Evolutionary conservation across 1,284 basidiomycete species (phyloP).

Genomic region (Cryptococcus wingfieldii): DNA sequence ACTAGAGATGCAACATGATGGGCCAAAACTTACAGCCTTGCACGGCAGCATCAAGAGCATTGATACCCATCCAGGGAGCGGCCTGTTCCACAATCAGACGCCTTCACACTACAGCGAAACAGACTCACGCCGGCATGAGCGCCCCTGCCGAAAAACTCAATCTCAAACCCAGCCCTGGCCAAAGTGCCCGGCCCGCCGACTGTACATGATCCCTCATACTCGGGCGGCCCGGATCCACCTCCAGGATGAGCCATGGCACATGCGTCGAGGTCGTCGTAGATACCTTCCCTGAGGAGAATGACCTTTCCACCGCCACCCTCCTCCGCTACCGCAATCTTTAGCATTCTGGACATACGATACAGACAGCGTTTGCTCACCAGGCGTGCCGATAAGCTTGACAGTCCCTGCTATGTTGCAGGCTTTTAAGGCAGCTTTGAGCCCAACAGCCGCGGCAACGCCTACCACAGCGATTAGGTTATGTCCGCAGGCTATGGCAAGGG

Average conservation of each 20-base stretch:
- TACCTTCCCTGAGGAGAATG: constrained; percentile 66
- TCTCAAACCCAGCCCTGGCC: constrained; percentile 22
- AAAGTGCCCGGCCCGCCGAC: constrained; percentile 23
- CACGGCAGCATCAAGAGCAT: constrained; percentile 53
- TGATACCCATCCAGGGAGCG: constrained; percentile 51
- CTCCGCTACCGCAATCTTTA: constrained; percentile 59
- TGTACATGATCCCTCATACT: constrained; percentile 17
- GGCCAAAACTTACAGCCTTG: constrained; percentile 20
- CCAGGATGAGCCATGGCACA: constrained; percentile 30
- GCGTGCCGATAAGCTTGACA: constrained; percentile 41
- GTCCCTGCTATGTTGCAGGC: constrained; percentile 34
- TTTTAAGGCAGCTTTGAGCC: constrained; percentile 38
- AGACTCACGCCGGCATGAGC: constrained; percentile 31
- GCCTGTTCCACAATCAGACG: constrained; percentile 6
- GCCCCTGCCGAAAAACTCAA: constrained; percentile 27
- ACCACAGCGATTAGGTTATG: constrained; percentile 49
- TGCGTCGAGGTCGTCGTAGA: constrained; percentile 56
- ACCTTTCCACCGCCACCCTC: constrained; percentile 78
- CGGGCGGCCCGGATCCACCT: constrained; percentile 13
- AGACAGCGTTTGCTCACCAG: constrained; percentile 8
- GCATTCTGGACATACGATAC: not conserved
- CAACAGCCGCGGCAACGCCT: constrained; percentile 43
- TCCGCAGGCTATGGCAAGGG: constrained; percentile 60
- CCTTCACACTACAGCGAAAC: not conserved
- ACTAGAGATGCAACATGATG: not conserved